Base-by-base conservation (phyloP, 2,329 filamentous ascomycete species). In the Stagonosporopsis tanaceti region DNA sequence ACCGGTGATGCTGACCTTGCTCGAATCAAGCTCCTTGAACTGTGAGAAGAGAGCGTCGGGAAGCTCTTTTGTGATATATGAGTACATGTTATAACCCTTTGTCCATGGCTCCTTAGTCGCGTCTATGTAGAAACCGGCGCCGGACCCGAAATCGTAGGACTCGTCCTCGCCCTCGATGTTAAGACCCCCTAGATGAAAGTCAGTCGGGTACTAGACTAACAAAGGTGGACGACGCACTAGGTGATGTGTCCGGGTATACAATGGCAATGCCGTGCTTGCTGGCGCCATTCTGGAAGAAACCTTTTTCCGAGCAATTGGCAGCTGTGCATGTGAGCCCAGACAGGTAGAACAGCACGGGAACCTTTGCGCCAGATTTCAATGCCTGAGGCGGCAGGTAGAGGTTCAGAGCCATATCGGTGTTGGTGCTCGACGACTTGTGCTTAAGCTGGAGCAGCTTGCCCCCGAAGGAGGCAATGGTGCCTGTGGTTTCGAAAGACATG, bases 321-420 rank as follows among this genome's bases (percentile, higher is more conserved):
- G 92, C 93, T 1, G 93, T 94, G 83, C 95, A 99, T 60, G 95
- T 98, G 60, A 99, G 83, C 48, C 95, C 95, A 14, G 94, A 94
- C 57, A 99, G 88, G 79, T 94, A 99, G 80, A 97, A 88, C 57
- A 99, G 85, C 28, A 98, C 86, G 24, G 95, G 95, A 2, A 92
- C 87, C 69, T 90, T 90, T 53, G 82, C 77, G 38, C 69, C 72
- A 5, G 72, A 73, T 57, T 84, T 81, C 61, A 84, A 79, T 53
- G 91, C 87, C 69, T 88, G 83, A 2, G 91, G 87, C 24, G 95
- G 95, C 3, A 99, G 85, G 82, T 91, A 99, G 69, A 99, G 84
- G 81, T 96, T 96, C 73, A 98, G 86, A 75, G 86, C 87, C 94
- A 98, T 99, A 70, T 93, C 88, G 66, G 92, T 97, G 69, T 86